phyloP scores from a whole-genome alignment of 495 filamentous ascomycete species.

The Terfezia boudieri region DNA sequence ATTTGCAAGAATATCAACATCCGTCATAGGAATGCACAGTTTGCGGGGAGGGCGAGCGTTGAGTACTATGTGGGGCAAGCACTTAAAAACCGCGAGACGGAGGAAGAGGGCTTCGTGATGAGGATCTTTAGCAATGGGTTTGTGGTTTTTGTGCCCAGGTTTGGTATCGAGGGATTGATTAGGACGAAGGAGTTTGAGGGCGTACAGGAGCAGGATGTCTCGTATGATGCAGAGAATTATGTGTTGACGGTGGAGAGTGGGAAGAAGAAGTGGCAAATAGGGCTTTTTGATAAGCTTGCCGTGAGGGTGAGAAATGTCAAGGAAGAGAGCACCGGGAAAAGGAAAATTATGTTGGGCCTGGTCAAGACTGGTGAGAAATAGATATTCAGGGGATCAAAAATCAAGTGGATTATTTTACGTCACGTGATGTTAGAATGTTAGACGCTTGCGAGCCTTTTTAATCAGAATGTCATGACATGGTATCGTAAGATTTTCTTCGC shows the following conservation, averaged over 20 bases:
- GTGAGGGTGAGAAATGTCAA: conserved; percentile 78
- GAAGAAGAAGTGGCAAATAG: conserved; percentile 36
- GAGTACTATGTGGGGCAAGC: conserved; percentile 97
- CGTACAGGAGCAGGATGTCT: conserved; percentile 42
- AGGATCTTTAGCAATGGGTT: conserved; percentile 29
- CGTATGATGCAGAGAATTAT: conserved; percentile 70
- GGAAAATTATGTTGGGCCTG: conserved; percentile 55
- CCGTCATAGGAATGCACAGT: conserved; percentile 86
- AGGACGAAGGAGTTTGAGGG: conserved; percentile 51
- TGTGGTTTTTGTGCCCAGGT: conserved; percentile 32
- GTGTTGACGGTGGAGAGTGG: conserved; percentile 26
- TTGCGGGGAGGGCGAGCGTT: conserved; percentile 76
- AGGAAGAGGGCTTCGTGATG: conserved; percentile 89
- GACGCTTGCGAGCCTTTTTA: too few species aligned
- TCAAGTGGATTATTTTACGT: too few species aligned
- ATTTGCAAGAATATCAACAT: conserved; percentile 97
- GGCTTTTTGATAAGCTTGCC: conserved; percentile 71
- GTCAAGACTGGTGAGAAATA: conserved; percentile 15
- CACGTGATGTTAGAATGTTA: too few species aligned
- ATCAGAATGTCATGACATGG: too few species aligned
- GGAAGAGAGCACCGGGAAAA: conserved; percentile 85
- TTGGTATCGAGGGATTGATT: conserved; percentile 85
- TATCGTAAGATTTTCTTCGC: too few species aligned
- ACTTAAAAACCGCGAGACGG: conserved; percentile 53
- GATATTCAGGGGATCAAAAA: too few species aligned